A percentile compares a stretch with the other conserved stretches of the same genome.
Evolutionary conservation across 345 rosid genomes (phyloP).

Genomic region (Atalantia buxifolia): DNA sequence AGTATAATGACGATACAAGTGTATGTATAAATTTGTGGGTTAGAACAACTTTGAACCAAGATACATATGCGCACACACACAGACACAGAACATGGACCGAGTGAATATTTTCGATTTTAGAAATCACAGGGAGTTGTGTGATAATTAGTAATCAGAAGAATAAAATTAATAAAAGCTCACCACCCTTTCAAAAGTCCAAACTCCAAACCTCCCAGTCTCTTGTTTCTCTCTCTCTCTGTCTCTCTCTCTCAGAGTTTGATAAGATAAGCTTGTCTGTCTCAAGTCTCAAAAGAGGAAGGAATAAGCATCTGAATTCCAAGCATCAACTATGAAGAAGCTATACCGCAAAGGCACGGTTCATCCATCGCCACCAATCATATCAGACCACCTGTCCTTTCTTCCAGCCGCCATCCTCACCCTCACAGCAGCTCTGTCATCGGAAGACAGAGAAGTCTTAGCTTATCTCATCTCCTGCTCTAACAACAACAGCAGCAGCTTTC

Average conservation of each 20-base stretch:
- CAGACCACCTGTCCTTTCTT: constrained; percentile 57
- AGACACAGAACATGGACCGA: no score
- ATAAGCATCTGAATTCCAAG: not conserved
- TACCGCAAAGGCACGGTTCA: constrained; percentile 69
- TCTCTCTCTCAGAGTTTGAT: not conserved
- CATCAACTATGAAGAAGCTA: constrained; percentile 64
- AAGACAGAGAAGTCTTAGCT: constrained; percentile 64
- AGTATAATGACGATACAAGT: no score
- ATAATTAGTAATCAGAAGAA: no score
- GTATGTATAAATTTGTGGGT: no score
- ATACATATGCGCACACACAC: no score
- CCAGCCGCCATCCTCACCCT: constrained; percentile 73
- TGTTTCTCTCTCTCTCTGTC: constrained; percentile 1
- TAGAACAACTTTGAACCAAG: no score
- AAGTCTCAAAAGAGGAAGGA: not conserved
- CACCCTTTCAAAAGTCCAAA: constrained; percentile 12
- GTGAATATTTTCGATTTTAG: no score
- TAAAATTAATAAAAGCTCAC: not conserved
- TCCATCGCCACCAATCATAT: constrained; percentile 49
- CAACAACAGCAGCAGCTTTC: constrained; percentile 12
- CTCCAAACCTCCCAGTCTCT: constrained; percentile 13
- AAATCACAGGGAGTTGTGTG: no score
- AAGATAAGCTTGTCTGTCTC: not conserved
- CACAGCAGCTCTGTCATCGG: constrained; percentile 51
- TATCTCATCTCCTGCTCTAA: constrained; percentile 56